Evolutionary conservation across 257 asterid species (phyloP), one percentile per base, ranked within the genome.

Genomic region (Primulina huaijiensis): DNA sequence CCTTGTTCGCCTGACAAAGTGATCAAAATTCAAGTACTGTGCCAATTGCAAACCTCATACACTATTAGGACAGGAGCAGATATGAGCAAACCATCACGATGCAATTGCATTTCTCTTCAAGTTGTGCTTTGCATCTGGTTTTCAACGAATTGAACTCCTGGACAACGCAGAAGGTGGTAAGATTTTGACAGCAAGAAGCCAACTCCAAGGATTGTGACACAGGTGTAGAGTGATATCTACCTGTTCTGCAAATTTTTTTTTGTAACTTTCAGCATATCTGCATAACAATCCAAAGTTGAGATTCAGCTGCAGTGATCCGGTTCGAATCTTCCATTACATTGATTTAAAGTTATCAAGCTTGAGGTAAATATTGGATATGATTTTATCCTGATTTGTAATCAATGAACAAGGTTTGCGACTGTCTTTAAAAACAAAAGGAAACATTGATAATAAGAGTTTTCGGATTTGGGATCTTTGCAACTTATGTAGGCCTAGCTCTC

Each of bases 171-270:
- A 38, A 50, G 56, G 9, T 35, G 56, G 9, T 35, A 29, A 55
- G 9, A 0, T 8, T 52, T 33, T 27, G 0, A 16, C 50, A 29
- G 3, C 62, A 67, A 67, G 71, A 25, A 50, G 20, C 56, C 56
- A 30, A 31, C 34, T 31, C 6, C 34, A 35, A 57, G 27, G 0
- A 62, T 38, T 30, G 29, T 25, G 35, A 50, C 11, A 6, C 46
- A 29, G 16, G 14, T 33, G 25, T 61, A 56, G 6, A 1, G 34
- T 21, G 38, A 63, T 23, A 12, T 35, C 21, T 75, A 90, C 97
- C 96, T 85, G 92, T 31, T 90, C 89, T n/a, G 88, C 88, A 67
- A 79, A 88, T 76, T 74, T 81, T 71, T 85, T 80, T 75, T 68
- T 82, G 79, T 75, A 80, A 74, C 68, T 85, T 8, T 83, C 86